A percentile compares a stretch with the other conserved stretches of the same genome.
These are phyloP conservation scores for Colletotrichum spinosum DNA, from an alignment of 2,329 filamentous ascomycete species.

Conservation along the genomic window DNA sequence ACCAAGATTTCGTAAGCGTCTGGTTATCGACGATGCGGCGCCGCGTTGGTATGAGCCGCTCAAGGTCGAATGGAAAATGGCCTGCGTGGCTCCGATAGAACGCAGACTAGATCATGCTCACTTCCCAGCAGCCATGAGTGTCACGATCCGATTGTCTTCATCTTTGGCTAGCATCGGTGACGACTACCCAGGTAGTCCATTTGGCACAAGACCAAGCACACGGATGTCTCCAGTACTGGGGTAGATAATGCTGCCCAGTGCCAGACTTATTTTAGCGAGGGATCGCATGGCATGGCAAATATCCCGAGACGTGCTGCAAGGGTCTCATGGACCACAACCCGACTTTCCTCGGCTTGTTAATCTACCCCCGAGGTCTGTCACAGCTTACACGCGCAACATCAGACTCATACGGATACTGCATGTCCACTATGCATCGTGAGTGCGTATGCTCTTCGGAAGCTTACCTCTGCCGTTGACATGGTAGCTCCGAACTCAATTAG, in stretches of 20 bases:
- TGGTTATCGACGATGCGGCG: too few relatives aligned
- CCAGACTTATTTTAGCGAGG: slow-evolving; percentile 4
- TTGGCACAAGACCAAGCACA: too few relatives aligned
- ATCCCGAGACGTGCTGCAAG: slow-evolving; percentile 31
- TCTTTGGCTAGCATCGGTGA: too few relatives aligned
- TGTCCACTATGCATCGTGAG: not conserved
- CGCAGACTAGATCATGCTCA: too few relatives aligned
- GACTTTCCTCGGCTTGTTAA: slow-evolving; percentile 21
- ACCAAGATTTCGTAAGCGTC: not conserved
- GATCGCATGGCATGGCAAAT: slow-evolving; percentile 29
- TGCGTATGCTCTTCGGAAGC: not conserved
- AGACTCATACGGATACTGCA: slow-evolving; percentile 3
- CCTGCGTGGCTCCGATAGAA: too few relatives aligned
- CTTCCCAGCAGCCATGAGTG: too few relatives aligned
- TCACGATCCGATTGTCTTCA: too few relatives aligned
- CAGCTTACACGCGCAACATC: slow-evolving; percentile 22
- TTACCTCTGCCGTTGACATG: slow-evolving; percentile 2
- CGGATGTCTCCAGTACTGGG: too few relatives aligned
- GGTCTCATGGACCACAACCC: slow-evolving; percentile 26
- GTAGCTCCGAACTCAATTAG: slow-evolving; percentile 19
- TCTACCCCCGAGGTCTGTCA: not conserved
- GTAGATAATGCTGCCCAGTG: not conserved
- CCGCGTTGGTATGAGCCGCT: too few relatives aligned
- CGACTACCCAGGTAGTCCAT: too few relatives aligned
- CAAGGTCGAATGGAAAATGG: too few relatives aligned